Evolutionary conservation across 768 basidiomycete genomes (phyloP).

Genomic region (Leucocoprinus leucothites): DNA sequence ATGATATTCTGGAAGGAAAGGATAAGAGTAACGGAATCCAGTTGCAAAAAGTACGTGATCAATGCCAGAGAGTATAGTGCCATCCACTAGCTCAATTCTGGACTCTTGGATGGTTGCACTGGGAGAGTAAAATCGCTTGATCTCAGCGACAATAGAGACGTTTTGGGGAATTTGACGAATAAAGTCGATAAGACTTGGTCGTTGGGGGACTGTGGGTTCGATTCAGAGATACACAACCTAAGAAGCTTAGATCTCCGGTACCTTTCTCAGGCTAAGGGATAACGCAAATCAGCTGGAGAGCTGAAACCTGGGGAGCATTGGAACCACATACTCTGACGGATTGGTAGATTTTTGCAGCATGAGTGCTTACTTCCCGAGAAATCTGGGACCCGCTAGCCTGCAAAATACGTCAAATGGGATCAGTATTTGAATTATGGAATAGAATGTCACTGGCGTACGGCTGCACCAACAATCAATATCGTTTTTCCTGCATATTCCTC

Average conservation of each 20-base stretch:
- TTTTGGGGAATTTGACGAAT: constrained; percentile 27
- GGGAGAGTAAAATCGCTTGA: constrained; percentile 31
- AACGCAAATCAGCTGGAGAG: no score
- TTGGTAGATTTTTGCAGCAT: constrained; percentile 30
- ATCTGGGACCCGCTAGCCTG: constrained; percentile 36
- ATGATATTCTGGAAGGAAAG: constrained; percentile 41
- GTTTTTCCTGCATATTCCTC: constrained; percentile 32
- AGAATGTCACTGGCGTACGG: constrained; percentile 23
- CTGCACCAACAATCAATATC: constrained; percentile 40
- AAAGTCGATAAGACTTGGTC: constrained; percentile 14
- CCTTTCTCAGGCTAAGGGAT: no score
- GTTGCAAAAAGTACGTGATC: constrained; percentile 36
- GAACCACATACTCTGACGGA: constrained; percentile 23
- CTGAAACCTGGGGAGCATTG: background rate
- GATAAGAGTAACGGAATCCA: constrained; percentile 40
- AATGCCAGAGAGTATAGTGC: constrained; percentile 33
- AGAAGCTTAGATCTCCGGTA: no score
- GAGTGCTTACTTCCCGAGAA: constrained; percentile 28
- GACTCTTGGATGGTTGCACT: constrained; percentile 20
- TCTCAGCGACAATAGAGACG: constrained; percentile 36
- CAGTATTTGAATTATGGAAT: no score
- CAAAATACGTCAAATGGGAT: background rate
- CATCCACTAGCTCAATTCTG: constrained; percentile 34
- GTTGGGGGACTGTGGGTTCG: background rate
- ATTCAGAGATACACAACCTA: no score